Percentiles rank a stretch among this genome's conserved stretches.
These are phyloP conservation scores for Kwoniella dejecticola DNA, from an alignment of 768 basidiomycete genomes.

Conservation along the genomic window DNA sequence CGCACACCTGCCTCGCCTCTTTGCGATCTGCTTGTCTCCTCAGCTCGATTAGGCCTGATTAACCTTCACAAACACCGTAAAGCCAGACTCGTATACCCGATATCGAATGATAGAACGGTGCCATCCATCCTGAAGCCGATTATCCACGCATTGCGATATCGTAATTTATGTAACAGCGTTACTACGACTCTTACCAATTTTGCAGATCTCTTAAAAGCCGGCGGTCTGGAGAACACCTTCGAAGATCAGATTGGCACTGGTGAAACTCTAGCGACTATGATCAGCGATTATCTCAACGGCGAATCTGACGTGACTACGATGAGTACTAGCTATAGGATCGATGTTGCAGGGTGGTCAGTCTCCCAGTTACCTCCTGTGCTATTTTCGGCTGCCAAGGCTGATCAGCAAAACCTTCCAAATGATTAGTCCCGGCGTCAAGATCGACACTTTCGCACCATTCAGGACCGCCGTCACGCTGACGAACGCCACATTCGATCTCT, in stretches of 20 bases:
- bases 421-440: conserved; percentile 26
- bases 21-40: conserved; percentile 33
- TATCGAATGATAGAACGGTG: background rate
- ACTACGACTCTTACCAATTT: conserved; percentile 24
- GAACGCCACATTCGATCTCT: conserved; percentile 36
- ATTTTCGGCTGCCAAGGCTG: background rate
- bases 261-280: background rate
- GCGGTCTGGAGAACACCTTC: conserved; percentile 17
- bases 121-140: conserved; percentile 34
- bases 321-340: background rate
- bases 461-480: conserved; percentile 21
- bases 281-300: conserved; percentile 6
- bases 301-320: background rate
- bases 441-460: conserved; percentile 17
- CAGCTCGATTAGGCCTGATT: conserved; percentile 28
- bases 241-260: background rate
- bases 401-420: background rate
- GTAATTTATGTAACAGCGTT: conserved; percentile 9
- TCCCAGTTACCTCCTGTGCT: background rate
- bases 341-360: conserved; percentile 18
- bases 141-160: conserved; percentile 32
- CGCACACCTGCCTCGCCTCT: conserved; percentile 12
- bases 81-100: conserved; percentile 12
- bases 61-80: conserved; percentile 40
- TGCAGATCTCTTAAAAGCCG: conserved; percentile 10